Base-by-base conservation (phyloP, 2,329 filamentous ascomycete genomes). In the Laburnicola sp. region DNA sequence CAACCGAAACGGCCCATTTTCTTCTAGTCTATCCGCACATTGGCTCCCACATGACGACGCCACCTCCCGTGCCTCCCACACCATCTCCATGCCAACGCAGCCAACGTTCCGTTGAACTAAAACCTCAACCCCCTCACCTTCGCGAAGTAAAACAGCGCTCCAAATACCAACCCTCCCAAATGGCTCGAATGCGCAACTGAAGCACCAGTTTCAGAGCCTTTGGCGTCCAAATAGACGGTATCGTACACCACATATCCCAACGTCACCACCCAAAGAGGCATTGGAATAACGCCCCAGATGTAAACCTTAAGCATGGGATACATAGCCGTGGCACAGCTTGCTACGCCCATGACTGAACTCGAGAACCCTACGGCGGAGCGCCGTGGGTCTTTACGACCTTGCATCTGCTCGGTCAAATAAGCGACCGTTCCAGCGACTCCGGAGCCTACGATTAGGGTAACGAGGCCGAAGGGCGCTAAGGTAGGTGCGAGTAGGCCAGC, bases 111-210 rank as follows among this genome's bases (percentile, higher is more conserved):
- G n/a, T n/a, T n/a, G n/a, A n/a, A n/a, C n/a, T 37, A 57, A 30
- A 54, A n/a, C 22, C 48, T 53, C 36, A 63, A 26, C 3, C 58
- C 53, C 38, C 59, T 60, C 44, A 65, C 28, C 35, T 37, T 60
- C 6, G 53, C 23, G 32, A 70, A 40, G 44, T 66, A 72, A 45
- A 71, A 72, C 16, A 58, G 36, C 10, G 63, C 44, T 0, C 77
- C 77, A 58, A 75, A 78, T 0, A 63, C 63, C 21, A 69, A 45
- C 0, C 77, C 77, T 4, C 77, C 77, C 10, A 80, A 48, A 68
- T 80, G 77, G 6, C 75, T 77, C 16, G 71, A 65, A 65, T 79
- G 77, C 3, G n/a, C n/a, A n/a, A n/a, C n/a, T n/a, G n/a, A n/a
- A n/a, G n/a, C n/a, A n/a, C 63, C 75, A 6, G 72, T 54, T 4